Percentiles rank a stretch among this genome's conserved stretches.
These are phyloP conservation scores for Tardiomyces blankii DNA, from an alignment of 1,139 yeast genomes.

Conservation along the genomic window DNA sequence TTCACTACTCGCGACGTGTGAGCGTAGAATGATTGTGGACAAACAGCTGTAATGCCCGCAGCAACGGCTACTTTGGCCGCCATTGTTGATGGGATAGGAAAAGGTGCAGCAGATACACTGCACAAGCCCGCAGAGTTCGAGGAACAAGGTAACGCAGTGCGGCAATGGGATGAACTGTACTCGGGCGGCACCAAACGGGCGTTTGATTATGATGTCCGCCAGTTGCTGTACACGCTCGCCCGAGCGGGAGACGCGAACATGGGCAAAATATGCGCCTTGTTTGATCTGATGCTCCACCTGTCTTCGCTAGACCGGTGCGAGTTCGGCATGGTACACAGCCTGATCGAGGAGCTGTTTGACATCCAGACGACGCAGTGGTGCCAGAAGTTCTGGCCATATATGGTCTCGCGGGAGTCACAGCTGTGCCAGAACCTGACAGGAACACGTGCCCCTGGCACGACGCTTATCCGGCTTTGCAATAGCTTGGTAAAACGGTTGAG, in stretches of 20 bases:
- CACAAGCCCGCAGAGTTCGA: too few species aligned
- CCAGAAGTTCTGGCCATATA: constrained; percentile 26
- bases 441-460: constrained; percentile 26
- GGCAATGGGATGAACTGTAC: too few species aligned
- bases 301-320: not conserved
- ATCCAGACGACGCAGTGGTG: constrained; percentile 27
- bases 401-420: constrained; percentile 20
- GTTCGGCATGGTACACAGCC: not conserved
- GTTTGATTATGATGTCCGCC: not conserved
- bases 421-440: constrained; percentile 22
- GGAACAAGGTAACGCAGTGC: too few species aligned
- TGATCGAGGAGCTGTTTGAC: constrained; percentile 28
- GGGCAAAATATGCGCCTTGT: not conserved
- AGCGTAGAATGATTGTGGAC: too few species aligned
- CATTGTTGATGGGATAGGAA: constrained; percentile 5
- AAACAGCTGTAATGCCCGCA: constrained; percentile 1
- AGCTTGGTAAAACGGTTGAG: constrained; percentile 27
- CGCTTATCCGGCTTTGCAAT: constrained; percentile 28
- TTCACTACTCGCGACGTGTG: too few species aligned
- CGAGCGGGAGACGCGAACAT: not conserved
- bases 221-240: not conserved
- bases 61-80: constrained; percentile 6
- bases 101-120: not conserved
- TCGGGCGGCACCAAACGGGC: too few species aligned
- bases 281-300: not conserved